Evolutionary conservation across 108 stramenopile genomes (phyloP).

Genomic region (Chaetoceros tenuissimus): DNA sequence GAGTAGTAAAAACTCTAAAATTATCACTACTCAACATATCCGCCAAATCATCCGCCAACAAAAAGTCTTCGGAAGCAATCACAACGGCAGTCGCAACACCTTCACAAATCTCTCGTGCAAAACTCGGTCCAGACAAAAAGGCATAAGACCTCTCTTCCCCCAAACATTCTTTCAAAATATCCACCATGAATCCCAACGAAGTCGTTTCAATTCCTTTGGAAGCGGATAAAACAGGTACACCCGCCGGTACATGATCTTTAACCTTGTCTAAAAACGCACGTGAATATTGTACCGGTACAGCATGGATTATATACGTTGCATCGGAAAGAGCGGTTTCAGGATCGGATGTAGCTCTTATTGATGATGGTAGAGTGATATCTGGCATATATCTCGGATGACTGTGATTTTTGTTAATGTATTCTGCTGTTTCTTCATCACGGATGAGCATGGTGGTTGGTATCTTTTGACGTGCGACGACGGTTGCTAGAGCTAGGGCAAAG

Average conservation of each 20-base stretch:
- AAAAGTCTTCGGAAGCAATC: slow-evolving; percentile 85
- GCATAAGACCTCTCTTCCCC: slow-evolving; percentile 86
- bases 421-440: slow-evolving; percentile 64
- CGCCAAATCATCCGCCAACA: slow-evolving; percentile 84
- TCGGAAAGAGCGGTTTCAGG: slow-evolving; percentile 65
- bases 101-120: slow-evolving; percentile 92
- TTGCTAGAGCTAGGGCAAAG: slow-evolving; percentile 89
- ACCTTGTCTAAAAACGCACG: slow-evolving; percentile 65
- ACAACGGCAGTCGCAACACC: slow-evolving; percentile 92
- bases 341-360: slow-evolving; percentile 78
- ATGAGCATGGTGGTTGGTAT: slow-evolving; percentile 82
- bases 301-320: slow-evolving; percentile 92
- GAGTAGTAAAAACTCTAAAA: slow-evolving; percentile 83
- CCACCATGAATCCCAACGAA: slow-evolving; percentile 89
- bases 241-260: slow-evolving; percentile 53
- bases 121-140: slow-evolving; percentile 90
- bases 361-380: slow-evolving; percentile 55
- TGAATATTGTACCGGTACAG: slow-evolving; percentile 90
- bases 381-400: slow-evolving; percentile 84
- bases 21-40: slow-evolving; percentile 66
- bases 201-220: slow-evolving; percentile 93
- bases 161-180: slow-evolving; percentile 78
- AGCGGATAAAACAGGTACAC: slow-evolving; percentile 64
- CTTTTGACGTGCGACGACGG: slow-evolving; percentile 66
- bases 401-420: slow-evolving; percentile 76